Percentiles rank a stretch among this genome's conserved stretches.
Evolutionary conservation across 352 stramenopile species (phyloP).

Genomic region (Pythium aristosporum): DNA sequence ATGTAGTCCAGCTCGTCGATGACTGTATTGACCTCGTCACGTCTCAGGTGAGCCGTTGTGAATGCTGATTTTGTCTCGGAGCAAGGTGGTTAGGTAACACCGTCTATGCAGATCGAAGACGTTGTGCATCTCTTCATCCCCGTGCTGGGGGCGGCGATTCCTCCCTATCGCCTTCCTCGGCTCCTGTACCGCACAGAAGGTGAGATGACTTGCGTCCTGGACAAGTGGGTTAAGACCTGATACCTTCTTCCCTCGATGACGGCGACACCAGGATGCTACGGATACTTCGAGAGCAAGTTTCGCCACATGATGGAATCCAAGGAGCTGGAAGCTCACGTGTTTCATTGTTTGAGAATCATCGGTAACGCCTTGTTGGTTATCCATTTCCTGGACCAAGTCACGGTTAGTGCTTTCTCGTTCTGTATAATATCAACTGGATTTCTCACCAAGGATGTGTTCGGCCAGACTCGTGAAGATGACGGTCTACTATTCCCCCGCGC

Average conservation of each 20-base stretch:
- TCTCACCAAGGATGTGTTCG: neutral
- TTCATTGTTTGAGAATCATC: slow-evolving; percentile 78
- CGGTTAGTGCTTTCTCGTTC: slow-evolving; percentile 30
- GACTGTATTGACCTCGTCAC: slow-evolving; percentile 15
- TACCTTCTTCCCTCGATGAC: neutral
- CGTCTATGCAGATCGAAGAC: slow-evolving; percentile 63
- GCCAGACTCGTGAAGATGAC: neutral
- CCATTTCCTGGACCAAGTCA: slow-evolving; percentile 34
- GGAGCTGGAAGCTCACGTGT: slow-evolving; percentile 79
- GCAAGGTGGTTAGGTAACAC: slow-evolving; percentile 4
- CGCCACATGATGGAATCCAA: slow-evolving; percentile 74
- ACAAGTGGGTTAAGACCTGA: neutral
- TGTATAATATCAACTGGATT: neutral
- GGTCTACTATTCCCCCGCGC: slow-evolving; percentile 4
- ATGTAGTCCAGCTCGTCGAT: slow-evolving; percentile 32
- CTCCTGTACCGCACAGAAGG: slow-evolving; percentile 68
- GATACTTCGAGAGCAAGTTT: slow-evolving; percentile 84
- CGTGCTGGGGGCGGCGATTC: slow-evolving; percentile 68
- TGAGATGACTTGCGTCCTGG: slow-evolving; percentile 2
- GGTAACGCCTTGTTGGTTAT: slow-evolving; percentile 77
- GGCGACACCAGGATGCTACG: slow-evolving; percentile 47
- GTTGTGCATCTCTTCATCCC: slow-evolving; percentile 69
- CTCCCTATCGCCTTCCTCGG: slow-evolving; percentile 67
- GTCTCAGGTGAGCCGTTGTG: slow-evolving; percentile 12
- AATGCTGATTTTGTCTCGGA: neutral